These are phyloP conservation scores for Lactarius indigo DNA, from an alignment of 768 basidiomycete genomes.

Conservation along the genomic window DNA sequence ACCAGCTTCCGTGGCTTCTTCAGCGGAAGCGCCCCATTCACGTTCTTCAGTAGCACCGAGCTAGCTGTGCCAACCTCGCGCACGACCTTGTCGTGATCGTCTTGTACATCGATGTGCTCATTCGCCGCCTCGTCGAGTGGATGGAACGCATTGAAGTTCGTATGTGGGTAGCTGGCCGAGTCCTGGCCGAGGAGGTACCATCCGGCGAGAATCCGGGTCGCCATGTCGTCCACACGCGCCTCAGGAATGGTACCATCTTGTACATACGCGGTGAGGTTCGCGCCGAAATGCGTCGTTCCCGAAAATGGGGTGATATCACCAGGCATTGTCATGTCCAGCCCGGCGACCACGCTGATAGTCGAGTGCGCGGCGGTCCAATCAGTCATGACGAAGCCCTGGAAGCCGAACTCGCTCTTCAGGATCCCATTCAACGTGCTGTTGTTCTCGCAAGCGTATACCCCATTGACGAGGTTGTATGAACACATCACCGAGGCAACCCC, in stretches of 20 bases:
- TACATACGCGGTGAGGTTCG: conserved; percentile 63
- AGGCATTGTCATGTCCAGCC: conserved; percentile 67
- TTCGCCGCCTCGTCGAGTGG: conserved; percentile 51
- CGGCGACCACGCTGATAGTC: conserved; percentile 55
- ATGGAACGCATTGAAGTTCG: conserved; percentile 69
- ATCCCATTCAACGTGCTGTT: conserved; percentile 66
- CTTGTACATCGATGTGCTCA: conserved; percentile 63
- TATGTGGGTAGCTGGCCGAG: conserved; percentile 51
- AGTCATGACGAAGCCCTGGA: conserved; percentile 75
- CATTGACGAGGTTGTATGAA: conserved; percentile 68
- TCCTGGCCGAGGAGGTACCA: conserved; percentile 73
- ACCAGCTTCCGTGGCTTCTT: conserved; percentile 55
- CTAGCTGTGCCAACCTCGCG: conserved; percentile 71
- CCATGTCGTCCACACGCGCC: conserved; percentile 75
- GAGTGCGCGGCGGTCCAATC: conserved; percentile 70
- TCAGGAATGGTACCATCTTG: conserved; percentile 67
- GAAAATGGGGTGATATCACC: conserved; percentile 48
- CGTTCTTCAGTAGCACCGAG: conserved; percentile 76
- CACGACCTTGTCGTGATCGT: conserved; percentile 62
- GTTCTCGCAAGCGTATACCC: conserved; percentile 74
- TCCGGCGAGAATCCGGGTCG: conserved; percentile 67
- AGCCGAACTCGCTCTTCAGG: conserved; percentile 72
- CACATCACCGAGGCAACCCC: conserved; percentile 75
- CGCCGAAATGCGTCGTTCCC: conserved; percentile 56
- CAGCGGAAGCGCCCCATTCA: conserved; percentile 52